These are phyloP conservation scores for Brassica napus DNA, from an alignment of 345 rosid species.

Conservation along the genomic window Da-Ae NC_063444.1:44487501-44488000, in stretches of 20 bases:
- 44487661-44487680: slow-evolving; percentile 51
- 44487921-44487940: slow-evolving; percentile 90
- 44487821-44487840: slow-evolving; percentile 33
- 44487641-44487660: slow-evolving; percentile 94
- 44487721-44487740: slow-evolving; percentile 96
- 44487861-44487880: slow-evolving; percentile 75
- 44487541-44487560: slow-evolving; percentile 56
- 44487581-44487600: slow-evolving; percentile 56
- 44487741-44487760: slow-evolving; percentile 77
- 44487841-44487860: slow-evolving; percentile 50
- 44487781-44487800: slow-evolving; percentile 36
- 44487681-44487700: slow-evolving; percentile 25
- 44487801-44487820: slow-evolving; percentile 36
- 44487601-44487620: slow-evolving; percentile 57
- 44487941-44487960: slow-evolving; percentile 43
- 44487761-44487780: slow-evolving; percentile 26
- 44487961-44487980: slow-evolving; percentile 3
- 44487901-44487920: slow-evolving; percentile 68
- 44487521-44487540: background rate
- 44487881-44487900: slow-evolving; percentile 36
- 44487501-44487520: slow-evolving; percentile 2
- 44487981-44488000: slow-evolving; percentile 33
- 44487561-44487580: slow-evolving; percentile 78
- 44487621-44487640: slow-evolving; percentile 86
- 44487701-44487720: slow-evolving; percentile 63